These are phyloP conservation scores for Tylopilus sp. DNA, from an alignment of 768 basidiomycete species.

Conservation along the genomic window DNA sequence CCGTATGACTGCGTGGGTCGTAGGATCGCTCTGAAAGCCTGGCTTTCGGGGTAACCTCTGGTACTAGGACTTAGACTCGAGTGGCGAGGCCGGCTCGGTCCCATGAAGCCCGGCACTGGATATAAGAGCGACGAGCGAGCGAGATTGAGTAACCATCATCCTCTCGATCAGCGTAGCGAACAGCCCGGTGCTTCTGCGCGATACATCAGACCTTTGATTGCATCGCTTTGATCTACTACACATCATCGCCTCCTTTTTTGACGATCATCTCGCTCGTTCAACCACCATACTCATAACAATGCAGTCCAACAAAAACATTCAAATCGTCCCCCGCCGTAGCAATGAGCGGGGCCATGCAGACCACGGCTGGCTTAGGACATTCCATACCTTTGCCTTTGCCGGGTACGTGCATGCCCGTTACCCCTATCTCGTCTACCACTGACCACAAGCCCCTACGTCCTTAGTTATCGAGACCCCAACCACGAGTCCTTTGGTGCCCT, in stretches of 20 bases:
- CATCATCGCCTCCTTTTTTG: background rate
- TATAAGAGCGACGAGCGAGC: constrained; percentile 16
- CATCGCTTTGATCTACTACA: background rate
- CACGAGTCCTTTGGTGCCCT: constrained; percentile 69
- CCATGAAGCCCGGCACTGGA: background rate
- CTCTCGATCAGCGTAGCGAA: background rate
- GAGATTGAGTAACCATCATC: background rate
- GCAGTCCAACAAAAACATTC: constrained; percentile 20
- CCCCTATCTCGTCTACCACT: constrained; percentile 17
- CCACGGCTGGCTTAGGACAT: constrained; percentile 85
- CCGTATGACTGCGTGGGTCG: constrained; percentile 23
- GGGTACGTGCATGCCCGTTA: constrained; percentile 41
- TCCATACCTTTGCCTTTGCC: constrained; percentile 81
- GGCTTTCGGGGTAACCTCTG: too few relatives aligned
- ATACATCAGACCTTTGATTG: background rate
- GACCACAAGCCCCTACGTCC: background rate
- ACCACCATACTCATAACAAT: constrained; percentile 4
- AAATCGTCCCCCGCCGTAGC: constrained; percentile 52
- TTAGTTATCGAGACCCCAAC: constrained; percentile 56
- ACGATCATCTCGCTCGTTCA: constrained; percentile 3
- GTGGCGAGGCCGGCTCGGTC: background rate
- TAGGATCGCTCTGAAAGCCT: constrained; percentile 18
- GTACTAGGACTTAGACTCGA: too few relatives aligned
- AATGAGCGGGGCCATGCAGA: constrained; percentile 69
- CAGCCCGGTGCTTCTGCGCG: background rate